Evolutionary conservation across 2,329 filamentous ascomycete genomes (phyloP).

Genomic region (Coniochaeta sp.): DNA sequence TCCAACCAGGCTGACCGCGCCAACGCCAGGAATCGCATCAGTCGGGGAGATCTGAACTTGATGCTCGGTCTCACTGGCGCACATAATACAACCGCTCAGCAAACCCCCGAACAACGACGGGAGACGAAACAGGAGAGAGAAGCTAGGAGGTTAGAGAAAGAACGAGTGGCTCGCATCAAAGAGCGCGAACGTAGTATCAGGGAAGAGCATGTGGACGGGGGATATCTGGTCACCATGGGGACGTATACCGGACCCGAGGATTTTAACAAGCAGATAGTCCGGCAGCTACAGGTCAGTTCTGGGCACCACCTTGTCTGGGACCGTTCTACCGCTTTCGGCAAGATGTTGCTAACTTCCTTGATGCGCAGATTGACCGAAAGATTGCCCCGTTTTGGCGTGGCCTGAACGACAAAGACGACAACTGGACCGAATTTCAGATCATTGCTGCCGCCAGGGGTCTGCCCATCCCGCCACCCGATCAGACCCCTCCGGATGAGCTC

Average conservation of each 20-base stretch:
- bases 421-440: constrained; percentile 94
- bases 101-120: constrained; percentile 52
- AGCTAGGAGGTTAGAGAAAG: constrained; percentile 75
- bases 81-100: constrained; percentile 27
- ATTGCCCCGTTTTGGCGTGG: constrained; percentile 95
- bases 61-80: constrained; percentile 35
- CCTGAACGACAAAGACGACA: constrained; percentile 78
- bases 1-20: constrained; percentile 15
- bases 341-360: constrained; percentile 5
- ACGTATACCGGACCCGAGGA: constrained; percentile 91
- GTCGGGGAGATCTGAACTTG: constrained; percentile 37
- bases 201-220: constrained; percentile 91
- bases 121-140: constrained; percentile 92
- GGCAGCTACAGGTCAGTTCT: constrained; percentile 75
- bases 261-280: constrained; percentile 81
- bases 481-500: constrained; percentile 65
- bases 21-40: constrained; percentile 23
- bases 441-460: constrained; percentile 81
- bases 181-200: constrained; percentile 86
- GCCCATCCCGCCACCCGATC: constrained; percentile 75
- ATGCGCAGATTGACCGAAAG: constrained; percentile 73
- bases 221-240: constrained; percentile 88
- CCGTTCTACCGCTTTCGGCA: not conserved
- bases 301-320: no score
- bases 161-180: constrained; percentile 66